A percentile compares a stretch with the other conserved stretches of the same genome.
Evolutionary conservation across 2,329 filamentous ascomycete genomes (phyloP).

Genomic region (Metarhizium anisopliae): DNA sequence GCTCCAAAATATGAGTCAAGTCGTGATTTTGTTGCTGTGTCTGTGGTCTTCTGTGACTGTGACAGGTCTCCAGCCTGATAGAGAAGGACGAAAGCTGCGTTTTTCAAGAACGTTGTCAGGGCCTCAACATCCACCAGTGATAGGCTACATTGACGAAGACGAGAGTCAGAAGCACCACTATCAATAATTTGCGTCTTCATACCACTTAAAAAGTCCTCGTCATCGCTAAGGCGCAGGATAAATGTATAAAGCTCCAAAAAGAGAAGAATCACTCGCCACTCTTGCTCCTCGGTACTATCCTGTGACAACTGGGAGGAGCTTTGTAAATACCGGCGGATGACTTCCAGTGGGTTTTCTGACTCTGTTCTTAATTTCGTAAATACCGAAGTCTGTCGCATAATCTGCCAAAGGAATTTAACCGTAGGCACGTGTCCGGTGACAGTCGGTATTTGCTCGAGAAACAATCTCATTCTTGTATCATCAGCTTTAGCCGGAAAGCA

Average conservation of each 20-base stretch:
- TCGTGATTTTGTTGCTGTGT: conserved; percentile 15
- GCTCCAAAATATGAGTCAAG: conserved; percentile 20
- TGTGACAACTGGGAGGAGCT: conserved; percentile 16
- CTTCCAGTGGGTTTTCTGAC: conserved; percentile 18
- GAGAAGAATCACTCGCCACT: conserved; percentile 83
- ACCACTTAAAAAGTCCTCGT: conserved; percentile 82
- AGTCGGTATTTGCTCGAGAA: conserved; percentile 41
- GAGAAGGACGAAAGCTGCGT: conserved; percentile 80
- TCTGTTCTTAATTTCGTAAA: conserved; percentile 22
- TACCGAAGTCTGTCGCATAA: conserved; percentile 35
- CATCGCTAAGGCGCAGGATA: conserved; percentile 84
- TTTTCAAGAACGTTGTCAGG: conserved; percentile 79
- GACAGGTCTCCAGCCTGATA: conserved; percentile 65
- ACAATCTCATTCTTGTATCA: conserved; percentile 91
- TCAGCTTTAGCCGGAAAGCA: conserved; percentile 77
- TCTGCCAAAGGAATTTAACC: conserved; percentile 70
- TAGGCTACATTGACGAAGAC: conserved; percentile 56
- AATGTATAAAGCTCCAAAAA: conserved; percentile 95
- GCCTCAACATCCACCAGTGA: conserved; percentile 61
- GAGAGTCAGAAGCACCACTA: conserved; percentile 33
- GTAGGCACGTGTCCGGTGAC: conserved; percentile 47
- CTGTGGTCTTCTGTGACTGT: conserved; percentile 14
- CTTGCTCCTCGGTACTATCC: conserved; percentile 29
- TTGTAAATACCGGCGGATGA: conserved; percentile 23
- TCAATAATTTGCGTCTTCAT: conserved; percentile 31